Evolutionary conservation across 768 basidiomycete genomes (phyloP).

Genomic region (Suillus placidus): DNA sequence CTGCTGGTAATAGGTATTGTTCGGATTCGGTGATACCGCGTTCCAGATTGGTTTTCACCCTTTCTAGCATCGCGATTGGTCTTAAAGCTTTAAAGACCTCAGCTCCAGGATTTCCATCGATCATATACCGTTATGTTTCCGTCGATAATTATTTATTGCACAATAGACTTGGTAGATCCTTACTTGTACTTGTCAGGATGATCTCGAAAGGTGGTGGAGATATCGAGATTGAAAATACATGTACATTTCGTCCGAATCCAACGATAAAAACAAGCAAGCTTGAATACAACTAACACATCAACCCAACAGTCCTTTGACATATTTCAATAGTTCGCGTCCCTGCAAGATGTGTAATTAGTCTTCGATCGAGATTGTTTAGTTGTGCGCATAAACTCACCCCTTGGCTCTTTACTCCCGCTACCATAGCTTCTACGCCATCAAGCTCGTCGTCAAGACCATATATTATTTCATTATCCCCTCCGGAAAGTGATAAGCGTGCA

Average conservation of each 20-base stretch:
- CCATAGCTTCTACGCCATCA: constrained; percentile 69
- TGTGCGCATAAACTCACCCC: constrained; percentile 54
- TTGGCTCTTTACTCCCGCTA: constrained; percentile 70
- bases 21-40: too few species aligned
- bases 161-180: not conserved
- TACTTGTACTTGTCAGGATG: not conserved
- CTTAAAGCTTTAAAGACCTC: constrained; percentile 62
- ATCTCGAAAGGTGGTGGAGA: not conserved
- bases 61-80: constrained; percentile 60
- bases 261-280: not conserved
- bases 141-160: not conserved
- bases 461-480: constrained; percentile 36
- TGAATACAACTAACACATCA: constrained; percentile 32
- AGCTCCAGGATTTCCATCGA: constrained; percentile 60
- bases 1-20: too few species aligned
- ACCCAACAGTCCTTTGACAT: constrained; percentile 68
- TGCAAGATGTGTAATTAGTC: constrained; percentile 31
- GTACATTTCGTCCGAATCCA: not conserved
- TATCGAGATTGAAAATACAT: not conserved
- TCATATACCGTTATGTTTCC: constrained; percentile 22
- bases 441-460: constrained; percentile 30
- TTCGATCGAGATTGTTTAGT: constrained; percentile 10
- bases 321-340: constrained; percentile 72
- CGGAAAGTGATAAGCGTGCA: constrained; percentile 31
- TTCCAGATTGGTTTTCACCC: not conserved